phyloP scores from a whole-genome alignment of 495 filamentous ascomycete species.

The Aspergillus haitiensis region DNA sequence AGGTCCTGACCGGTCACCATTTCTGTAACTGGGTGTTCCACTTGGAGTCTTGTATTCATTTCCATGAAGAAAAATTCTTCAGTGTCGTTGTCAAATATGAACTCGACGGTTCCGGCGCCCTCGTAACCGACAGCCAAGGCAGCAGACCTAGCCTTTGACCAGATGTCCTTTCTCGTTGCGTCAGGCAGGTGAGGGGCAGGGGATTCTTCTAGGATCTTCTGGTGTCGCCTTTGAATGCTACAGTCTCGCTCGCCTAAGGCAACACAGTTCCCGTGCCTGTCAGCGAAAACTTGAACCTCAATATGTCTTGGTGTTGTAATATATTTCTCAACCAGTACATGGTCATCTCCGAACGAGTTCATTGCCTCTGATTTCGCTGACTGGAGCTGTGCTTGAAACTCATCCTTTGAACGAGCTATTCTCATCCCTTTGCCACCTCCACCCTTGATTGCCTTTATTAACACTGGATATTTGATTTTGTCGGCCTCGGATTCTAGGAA shows the following conservation, averaged over 20 bases:
- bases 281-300: constrained; percentile 96
- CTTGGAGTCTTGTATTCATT: constrained; percentile 97
- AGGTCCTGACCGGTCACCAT: constrained; percentile 95
- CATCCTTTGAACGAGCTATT: constrained; percentile 71
- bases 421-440: constrained; percentile 99
- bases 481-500: constrained; percentile 72
- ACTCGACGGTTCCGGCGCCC: constrained; percentile 95
- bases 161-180: constrained; percentile 77
- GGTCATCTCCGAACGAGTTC: constrained; percentile 92
- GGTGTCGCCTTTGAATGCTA: constrained; percentile 84
- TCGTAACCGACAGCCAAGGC: constrained; percentile 92
- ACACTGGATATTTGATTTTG: constrained; percentile 85
- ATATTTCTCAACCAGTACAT: constrained; percentile 97
- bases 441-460: constrained; percentile 95
- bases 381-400: constrained; percentile 77
- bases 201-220: constrained; percentile 97
- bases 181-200: constrained; percentile 86
- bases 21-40: constrained; percentile 97
- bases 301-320: constrained; percentile 93
- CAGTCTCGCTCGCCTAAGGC: constrained; percentile 85
- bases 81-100: constrained; percentile 96
- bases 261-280: constrained; percentile 81
- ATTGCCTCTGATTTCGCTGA: constrained; percentile 88
- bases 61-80: constrained; percentile 99
- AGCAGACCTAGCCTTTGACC: constrained; percentile 88